A percentile compares a stretch with the other conserved stretches of the same genome.
These are phyloP conservation scores for Pythium angustatum DNA, from an alignment of 352 stramenopile species.

Conservation along the genomic window DNA sequence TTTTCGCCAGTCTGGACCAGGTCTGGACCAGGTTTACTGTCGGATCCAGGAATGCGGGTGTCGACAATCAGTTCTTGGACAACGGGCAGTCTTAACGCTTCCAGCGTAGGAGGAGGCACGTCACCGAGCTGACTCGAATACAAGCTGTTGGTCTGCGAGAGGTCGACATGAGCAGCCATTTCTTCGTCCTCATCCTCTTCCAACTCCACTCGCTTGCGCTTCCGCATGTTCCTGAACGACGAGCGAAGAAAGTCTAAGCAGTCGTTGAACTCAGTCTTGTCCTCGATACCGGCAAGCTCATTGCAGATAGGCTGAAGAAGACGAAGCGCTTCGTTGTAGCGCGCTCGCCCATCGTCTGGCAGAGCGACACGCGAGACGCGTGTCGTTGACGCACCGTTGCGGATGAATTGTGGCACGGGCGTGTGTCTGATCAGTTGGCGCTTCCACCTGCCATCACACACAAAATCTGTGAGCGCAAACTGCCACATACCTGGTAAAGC, in stretches of 20 bases:
- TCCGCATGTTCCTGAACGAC: background rate
- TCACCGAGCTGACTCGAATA: background rate
- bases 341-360: background rate
- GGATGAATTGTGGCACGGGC: no score
- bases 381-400: no score
- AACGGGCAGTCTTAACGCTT: background rate
- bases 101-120: no score
- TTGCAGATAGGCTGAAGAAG: no score
- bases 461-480: background rate
- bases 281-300: no score
- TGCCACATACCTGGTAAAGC: background rate
- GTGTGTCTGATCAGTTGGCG: no score
- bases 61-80: background rate
- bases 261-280: no score
- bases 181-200: background rate
- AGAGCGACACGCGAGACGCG: no score
- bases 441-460: no score
- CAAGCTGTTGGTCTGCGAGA: background rate
- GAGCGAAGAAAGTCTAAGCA: background rate
- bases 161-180: background rate
- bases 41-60: no score
- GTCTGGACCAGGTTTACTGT: background rate
- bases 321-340: background rate
- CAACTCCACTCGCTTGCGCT: background rate
- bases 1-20: background rate